Percentiles rank a stretch among this genome's conserved stretches.
Evolutionary conservation across 2,329 filamentous ascomycete genomes (phyloP).

Genomic region (Diplocarpon mali): DNA sequence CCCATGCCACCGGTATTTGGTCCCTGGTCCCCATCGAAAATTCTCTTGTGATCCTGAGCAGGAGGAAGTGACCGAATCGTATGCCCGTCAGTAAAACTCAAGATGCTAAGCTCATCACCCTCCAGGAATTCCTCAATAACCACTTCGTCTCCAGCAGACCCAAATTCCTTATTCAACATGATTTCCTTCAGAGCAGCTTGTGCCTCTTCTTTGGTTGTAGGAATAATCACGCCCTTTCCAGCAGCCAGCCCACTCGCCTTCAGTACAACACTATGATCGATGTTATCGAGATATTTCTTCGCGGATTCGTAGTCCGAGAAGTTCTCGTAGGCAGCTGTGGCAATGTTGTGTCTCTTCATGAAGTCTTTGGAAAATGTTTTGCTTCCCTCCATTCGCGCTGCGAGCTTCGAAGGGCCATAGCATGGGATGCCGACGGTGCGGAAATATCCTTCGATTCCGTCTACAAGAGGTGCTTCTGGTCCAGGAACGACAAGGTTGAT

Average conservation of each 20-base stretch:
- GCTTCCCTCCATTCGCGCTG: constrained; percentile 86
- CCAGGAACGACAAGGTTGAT: constrained; percentile 82
- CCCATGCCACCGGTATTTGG: constrained; percentile 98
- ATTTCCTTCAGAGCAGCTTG: constrained; percentile 73
- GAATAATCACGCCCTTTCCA: constrained; percentile 82
- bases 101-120: constrained; percentile 83
- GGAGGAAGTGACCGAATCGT: constrained; percentile 75
- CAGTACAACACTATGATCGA: constrained; percentile 72
- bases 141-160: constrained; percentile 70
- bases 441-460: constrained; percentile 80
- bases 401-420: constrained; percentile 77
- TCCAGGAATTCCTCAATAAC: constrained; percentile 91
- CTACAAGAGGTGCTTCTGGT: constrained; percentile 87
- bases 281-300: constrained; percentile 58
- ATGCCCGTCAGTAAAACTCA: constrained; percentile 85
- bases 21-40: constrained; percentile 79
- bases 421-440: constrained; percentile 35
- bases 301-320: constrained; percentile 70
- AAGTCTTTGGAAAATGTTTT: constrained; percentile 98
- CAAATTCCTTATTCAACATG: constrained; percentile 83
- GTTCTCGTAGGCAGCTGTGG: constrained; percentile 84
- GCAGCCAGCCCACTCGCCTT: constrained; percentile 88
- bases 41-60: constrained; percentile 93
- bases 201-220: constrained; percentile 65
- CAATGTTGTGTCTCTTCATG: constrained; percentile 83